Evolutionary conservation across 1,284 basidiomycete species (phyloP), one percentile per base, ranked within the genome.

Genomic region (Ceraceosorus bombacis): DNA sequence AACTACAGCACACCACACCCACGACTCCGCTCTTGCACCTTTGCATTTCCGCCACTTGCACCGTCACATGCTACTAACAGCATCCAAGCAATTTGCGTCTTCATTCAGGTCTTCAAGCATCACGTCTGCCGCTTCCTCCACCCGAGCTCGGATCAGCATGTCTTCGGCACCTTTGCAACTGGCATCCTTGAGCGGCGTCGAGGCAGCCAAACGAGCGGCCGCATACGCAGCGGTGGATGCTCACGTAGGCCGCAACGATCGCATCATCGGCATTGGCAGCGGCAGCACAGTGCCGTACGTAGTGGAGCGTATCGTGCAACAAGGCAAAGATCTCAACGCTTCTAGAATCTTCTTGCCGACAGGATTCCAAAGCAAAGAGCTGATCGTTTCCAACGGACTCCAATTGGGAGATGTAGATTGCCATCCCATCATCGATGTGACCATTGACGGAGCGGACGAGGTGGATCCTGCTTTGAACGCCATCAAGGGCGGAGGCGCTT

Each of bases 401-500:
- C 85, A 81, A 41, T 83, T 98, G 5, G 95, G 93, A 40, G 95
- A 98, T 73, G 87, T 96, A 4, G 74, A 76, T 63, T 65, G 61
- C 49, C 72, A 89, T 79, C 87, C 89, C 2, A 81, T 81, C 7
- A 88, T 98, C 59, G 95, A 98, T 73, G 90, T 98, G 38, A 95
- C 92, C 5, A 86, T 99, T 58, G 94, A 99, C 78, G 94, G 94
- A 50, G 94, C 94, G 1, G 94, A 98, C 71, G 94, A 97, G 79
- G 90, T 96, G 41, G 93, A 97, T 79, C 79, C 82, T 49, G 80
- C 85, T 48, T 82, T 99, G 57, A 95, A 98, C 80, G 89, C 89
- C 64, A 94, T 99, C 81, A 98, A 98, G 80, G 94, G 94, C 10
- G 94, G 94, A 59, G 94, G 94, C 8, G 94, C 92, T 1, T 97